Evolutionary conservation across 2,329 filamentous ascomycete genomes (phyloP), one percentile per base, ranked within the genome.

Genomic region (Fusarium falciforme): DNA sequence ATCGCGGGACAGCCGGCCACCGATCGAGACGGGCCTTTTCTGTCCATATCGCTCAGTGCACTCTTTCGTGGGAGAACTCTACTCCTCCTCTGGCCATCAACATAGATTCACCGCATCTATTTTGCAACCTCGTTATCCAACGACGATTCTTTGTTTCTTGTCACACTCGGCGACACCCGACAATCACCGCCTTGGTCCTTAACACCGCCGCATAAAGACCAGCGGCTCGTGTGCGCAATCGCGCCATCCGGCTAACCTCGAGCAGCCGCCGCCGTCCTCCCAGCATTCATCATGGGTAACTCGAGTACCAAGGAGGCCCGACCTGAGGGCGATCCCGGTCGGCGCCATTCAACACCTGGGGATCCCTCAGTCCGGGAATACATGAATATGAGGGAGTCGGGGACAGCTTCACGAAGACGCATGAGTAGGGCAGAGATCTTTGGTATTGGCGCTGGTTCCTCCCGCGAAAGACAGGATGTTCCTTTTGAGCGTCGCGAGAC

Each of bases 401-500:
- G 69, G 35, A 35, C 69, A 33, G 76, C 79, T 63, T 71, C 76
- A 35, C 74, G 76, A 36, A 75, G 75, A 27, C 80, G 80, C 58
- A 70, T 79, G 57, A 85, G 83, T 72, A 82, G 88, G 22, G 81
- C 82, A 10, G 88, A 90, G 42, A 77, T 90, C 17, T 81, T 90
- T 31, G 85, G 85, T 22, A 75, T 89, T 9, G 77, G 82, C 11
- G 76, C 84, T 31, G 76, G 82, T 33, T 81, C 80, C 20, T 83
- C 85, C 4, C 80, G 82, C 20, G 76, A 84, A 73, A 73, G 83
- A 75, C 73, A 80, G 64, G 79, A 88, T 78, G 84, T 77, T 6
- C 87, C 87, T 0, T 88, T 88, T 66, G 88, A 90, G 72, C 92
- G 94, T 67, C 90, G 94, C 67, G 96, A 98, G 84, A 98, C 95